These are phyloP conservation scores for Phylloporus sp. DNA, from an alignment of 768 basidiomycete genomes.

Conservation along the genomic window DNA sequence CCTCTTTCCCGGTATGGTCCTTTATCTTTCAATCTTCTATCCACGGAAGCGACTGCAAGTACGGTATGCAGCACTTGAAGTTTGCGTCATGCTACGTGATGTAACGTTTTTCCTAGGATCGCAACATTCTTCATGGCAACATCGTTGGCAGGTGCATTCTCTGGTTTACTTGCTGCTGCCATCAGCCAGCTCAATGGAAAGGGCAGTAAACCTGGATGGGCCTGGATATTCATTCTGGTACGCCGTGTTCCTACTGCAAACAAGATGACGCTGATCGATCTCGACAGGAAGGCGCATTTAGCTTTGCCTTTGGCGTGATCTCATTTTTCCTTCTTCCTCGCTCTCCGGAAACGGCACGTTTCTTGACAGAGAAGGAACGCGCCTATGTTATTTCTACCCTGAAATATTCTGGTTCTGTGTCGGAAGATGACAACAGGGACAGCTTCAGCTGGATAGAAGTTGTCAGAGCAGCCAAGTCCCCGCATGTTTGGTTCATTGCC, in stretches of 20 bases:
- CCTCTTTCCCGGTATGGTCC: conserved; percentile 52
- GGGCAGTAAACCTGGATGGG: too few relatives aligned
- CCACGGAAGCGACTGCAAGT: conserved; percentile 27
- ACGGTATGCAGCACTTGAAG: conserved; percentile 8
- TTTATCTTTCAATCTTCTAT: conserved; percentile 51
- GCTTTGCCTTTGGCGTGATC: conserved; percentile 55
- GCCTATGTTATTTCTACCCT: conserved; percentile 35
- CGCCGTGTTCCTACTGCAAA: background rate
- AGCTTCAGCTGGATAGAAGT: conserved; percentile 57
- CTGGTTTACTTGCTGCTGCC: conserved; percentile 57
- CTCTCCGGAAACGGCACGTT: conserved; percentile 40
- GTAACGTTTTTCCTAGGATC: conserved; percentile 23
- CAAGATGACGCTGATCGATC: background rate
- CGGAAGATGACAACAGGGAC: conserved; percentile 40
- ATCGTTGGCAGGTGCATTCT: conserved; percentile 55
- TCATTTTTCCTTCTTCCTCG: conserved; percentile 48
- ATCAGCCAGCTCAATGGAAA: conserved; percentile 55
- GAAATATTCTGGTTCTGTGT: conserved; percentile 28
- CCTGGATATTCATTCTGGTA: conserved; percentile 55
- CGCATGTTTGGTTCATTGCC: conserved; percentile 52
- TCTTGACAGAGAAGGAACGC: conserved; percentile 49
- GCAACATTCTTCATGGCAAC: conserved; percentile 37
- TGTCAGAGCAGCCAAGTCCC: conserved; percentile 40
- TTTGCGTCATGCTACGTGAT: background rate
- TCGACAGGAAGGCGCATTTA: conserved; percentile 55